Evolutionary conservation across 176 grass and related monocot species (phyloP), one percentile per base, ranked within the genome.

Genomic region (Dactylis glomerata): DNA sequence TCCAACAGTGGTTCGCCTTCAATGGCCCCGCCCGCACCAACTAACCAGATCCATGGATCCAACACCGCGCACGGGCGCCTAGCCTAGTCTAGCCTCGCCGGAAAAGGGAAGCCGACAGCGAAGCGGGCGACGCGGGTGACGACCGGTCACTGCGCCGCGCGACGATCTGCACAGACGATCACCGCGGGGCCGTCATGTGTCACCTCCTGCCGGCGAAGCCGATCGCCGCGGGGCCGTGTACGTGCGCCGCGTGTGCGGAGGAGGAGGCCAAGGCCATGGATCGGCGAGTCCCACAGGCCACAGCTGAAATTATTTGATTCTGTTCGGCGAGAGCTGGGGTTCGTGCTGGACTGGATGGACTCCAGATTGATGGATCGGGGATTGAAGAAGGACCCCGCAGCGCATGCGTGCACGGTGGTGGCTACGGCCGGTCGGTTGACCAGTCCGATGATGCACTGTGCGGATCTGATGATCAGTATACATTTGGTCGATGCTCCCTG

Each of bases 351-450:
- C n/a, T 49, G 14, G 6, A 56, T 23, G n/a, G 3, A 3, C 22
- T 1, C 52, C 22, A 4, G 54, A 12, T 32, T 6, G 15, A 5
- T 26, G 20, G 63, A 34, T 59, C 10, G 61, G 17, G 55, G 15
- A 5, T 6, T 14, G 9, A 51, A 17, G 9, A 51, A 17, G 36
- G 66, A 69, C 66, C 66, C 66, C 66, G 66, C 66, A 4, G 66
- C 34, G 65, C 66, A 69, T 69, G 36, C 34, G 66, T 69, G 66
- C 66, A 41, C 66, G 66, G 66, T 13, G 20, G 66, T 40, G 66
- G 36, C 66, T 41, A 69, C 66, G 66, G 34, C 66, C 66, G 66
- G 66, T 41, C 36, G 66, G 34, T 40, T 69, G 66, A 69, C 66
- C 66, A 69, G 34, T 33, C 65, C 22, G 20, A 9, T 15, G 16